A percentile compares a stretch with the other conserved stretches of the same genome.
Evolutionary conservation across 2,329 filamentous ascomycete species (phyloP).

Genomic region (Dryadomyces quercivorus): DNA sequence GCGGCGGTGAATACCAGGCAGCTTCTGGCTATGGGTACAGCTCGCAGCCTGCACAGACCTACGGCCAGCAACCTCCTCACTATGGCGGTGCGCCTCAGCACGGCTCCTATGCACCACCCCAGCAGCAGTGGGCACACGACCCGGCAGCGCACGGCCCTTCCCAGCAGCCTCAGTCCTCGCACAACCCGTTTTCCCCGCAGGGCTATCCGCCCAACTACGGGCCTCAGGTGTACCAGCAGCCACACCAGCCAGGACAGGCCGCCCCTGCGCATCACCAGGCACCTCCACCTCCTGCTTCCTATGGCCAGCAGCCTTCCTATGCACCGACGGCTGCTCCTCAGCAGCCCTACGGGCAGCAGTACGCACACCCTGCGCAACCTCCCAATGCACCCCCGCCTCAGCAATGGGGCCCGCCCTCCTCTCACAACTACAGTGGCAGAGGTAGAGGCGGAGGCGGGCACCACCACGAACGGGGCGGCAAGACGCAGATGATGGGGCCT

Average conservation of each 20-base stretch:
- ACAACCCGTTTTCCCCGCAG: slow-evolving; percentile 35
- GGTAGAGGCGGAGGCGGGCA: slow-evolving; percentile 28
- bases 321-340: slow-evolving; percentile 16
- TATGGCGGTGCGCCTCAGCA: slow-evolving; percentile 19
- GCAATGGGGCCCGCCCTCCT: slow-evolving; percentile 26
- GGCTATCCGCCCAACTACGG: slow-evolving; percentile 50
- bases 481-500: slow-evolving; percentile 35
- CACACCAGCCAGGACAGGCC: slow-evolving; percentile 23
- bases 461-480: slow-evolving; percentile 26
- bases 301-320: slow-evolving; percentile 10
- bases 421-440: slow-evolving; percentile 22
- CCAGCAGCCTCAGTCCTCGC: slow-evolving; percentile 23
- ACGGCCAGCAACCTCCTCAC: slow-evolving; percentile 17
- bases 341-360: slow-evolving; percentile 10
- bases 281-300: slow-evolving; percentile 10
- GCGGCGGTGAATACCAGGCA: slow-evolving; percentile 29
- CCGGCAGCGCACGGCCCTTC: slow-evolving; percentile 19
- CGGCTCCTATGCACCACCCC: slow-evolving; percentile 17
- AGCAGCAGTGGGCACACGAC: slow-evolving; percentile 29
- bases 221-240: slow-evolving; percentile 36
- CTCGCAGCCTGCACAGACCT: slow-evolving; percentile 20
- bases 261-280: slow-evolving; percentile 8
- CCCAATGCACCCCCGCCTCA: slow-evolving; percentile 23
- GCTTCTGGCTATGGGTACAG: slow-evolving; percentile 30
- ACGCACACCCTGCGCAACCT: slow-evolving; percentile 14